These are phyloP conservation scores for Coprinellus micaceus DNA, from an alignment of 768 basidiomycete species.

Conservation along the genomic window DNA sequence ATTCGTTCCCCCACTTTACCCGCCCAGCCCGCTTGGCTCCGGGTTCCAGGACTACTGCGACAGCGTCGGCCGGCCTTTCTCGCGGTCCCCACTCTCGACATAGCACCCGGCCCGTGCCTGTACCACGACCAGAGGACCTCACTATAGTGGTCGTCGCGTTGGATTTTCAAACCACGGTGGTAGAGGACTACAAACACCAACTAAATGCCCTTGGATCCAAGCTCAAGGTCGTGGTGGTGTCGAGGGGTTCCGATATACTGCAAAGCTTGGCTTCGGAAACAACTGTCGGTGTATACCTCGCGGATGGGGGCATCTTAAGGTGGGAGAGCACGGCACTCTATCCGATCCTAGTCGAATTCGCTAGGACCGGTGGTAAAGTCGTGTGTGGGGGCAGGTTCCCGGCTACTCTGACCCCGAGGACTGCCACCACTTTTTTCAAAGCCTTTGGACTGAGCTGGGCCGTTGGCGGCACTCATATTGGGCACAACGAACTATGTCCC, in stretches of 20 bases:
- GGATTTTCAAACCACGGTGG: background rate
- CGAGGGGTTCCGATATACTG: slow-evolving; percentile 14
- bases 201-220: slow-evolving; percentile 15
- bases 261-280: slow-evolving; percentile 21
- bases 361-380: slow-evolving; percentile 25
- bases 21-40: background rate
- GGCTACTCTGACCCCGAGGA: slow-evolving; percentile 8
- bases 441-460: slow-evolving; percentile 20
- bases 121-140: background rate
- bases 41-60: background rate
- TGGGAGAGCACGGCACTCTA: slow-evolving; percentile 18
- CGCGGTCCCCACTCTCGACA: no score
- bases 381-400: slow-evolving; percentile 28
- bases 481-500: slow-evolving; percentile 11
- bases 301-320: slow-evolving; percentile 22
- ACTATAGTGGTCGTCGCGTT: background rate
- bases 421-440: slow-evolving; percentile 18
- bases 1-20: background rate
- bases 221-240: slow-evolving; percentile 13
- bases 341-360: slow-evolving; percentile 21
- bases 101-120: no score
- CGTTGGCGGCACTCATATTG: slow-evolving; percentile 7
- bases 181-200: slow-evolving; percentile 3
- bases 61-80: background rate
- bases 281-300: slow-evolving; percentile 27